Percentiles rank a stretch among this genome's conserved stretches.
Evolutionary conservation across 768 basidiomycete genomes (phyloP).

Genomic region (Auriscalpium microsporum): DNA sequence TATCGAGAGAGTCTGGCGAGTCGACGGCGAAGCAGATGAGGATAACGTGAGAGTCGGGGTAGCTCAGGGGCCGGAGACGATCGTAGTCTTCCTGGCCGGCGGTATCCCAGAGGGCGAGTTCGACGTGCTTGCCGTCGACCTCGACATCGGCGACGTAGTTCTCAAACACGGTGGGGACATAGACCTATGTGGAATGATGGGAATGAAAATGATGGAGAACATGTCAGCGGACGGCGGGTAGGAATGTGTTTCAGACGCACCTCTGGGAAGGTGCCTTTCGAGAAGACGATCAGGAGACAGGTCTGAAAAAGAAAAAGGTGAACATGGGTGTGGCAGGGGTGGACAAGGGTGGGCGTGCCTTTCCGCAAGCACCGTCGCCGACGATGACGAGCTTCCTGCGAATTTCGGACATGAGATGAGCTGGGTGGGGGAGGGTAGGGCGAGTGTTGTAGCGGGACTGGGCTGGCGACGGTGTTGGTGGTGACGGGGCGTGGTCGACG

Average conservation of each 20-base stretch:
- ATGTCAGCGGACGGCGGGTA: not conserved
- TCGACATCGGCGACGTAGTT: conserved; percentile 99
- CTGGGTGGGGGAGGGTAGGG: conserved; percentile 2
- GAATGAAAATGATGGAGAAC: not conserved
- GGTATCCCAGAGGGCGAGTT: conserved; percentile 99
- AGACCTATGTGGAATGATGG: conserved; percentile 53
- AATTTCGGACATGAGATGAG: conserved; percentile 78
- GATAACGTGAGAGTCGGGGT: conserved; percentile 99
- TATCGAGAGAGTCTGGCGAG: conserved; percentile 95
- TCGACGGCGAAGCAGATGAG: conserved; percentile 98
- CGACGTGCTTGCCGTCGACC: conserved; percentile 97
- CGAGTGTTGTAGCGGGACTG: not conserved
- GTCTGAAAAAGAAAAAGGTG: conserved; percentile 6
- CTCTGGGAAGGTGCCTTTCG: conserved; percentile 95
- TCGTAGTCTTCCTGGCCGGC: conserved; percentile 99
- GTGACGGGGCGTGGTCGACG: conserved; percentile 4
- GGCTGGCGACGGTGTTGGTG: conserved; percentile 2
- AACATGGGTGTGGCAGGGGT: not conserved
- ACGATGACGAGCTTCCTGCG: conserved; percentile 98
- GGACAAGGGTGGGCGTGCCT: conserved; percentile 39
- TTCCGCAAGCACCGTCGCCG: conserved; percentile 96
- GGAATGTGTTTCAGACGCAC: conserved; percentile 29
- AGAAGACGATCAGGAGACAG: conserved; percentile 82
- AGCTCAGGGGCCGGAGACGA: conserved; percentile 92
- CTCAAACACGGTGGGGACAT: conserved; percentile 99